phyloP scores from a whole-genome alignment of 768 basidiomycete species.

The Tulasnella sp. region DNA sequence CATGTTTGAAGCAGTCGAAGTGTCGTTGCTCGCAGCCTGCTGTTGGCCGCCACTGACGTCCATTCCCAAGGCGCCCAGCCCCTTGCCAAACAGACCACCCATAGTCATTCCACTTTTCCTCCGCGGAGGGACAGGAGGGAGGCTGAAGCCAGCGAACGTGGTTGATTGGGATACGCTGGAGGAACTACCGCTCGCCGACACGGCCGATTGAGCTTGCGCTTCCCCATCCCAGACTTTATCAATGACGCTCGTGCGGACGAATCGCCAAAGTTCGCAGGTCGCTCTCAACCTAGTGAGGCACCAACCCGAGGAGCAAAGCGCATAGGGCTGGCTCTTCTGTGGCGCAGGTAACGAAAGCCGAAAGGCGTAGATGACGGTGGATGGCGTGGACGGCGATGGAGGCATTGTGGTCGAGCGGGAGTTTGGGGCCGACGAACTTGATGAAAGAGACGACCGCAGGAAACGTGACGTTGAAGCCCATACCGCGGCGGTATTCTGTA shows the following conservation, averaged over 20 bases:
- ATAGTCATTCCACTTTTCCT: constrained; percentile 34
- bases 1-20: neutral
- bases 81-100: constrained; percentile 59
- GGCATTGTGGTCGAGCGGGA: constrained; percentile 29
- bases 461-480: constrained; percentile 25
- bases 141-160: constrained; percentile 2
- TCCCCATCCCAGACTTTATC: constrained; percentile 84
- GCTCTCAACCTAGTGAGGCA: constrained; percentile 75
- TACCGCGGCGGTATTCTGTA: constrained; percentile 22
- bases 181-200: neutral
- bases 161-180: neutral
- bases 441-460: constrained; percentile 10
- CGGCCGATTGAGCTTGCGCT: neutral
- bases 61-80: constrained; percentile 24
- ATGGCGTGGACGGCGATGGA: constrained; percentile 28
- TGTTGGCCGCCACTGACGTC: neutral
- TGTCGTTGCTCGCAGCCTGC: neutral
- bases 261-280: constrained; percentile 87
- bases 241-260: constrained; percentile 73
- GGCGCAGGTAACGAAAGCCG: constrained; percentile 33
- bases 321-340: constrained; percentile 45
- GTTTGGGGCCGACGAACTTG: constrained; percentile 27
- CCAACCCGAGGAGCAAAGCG: constrained; percentile 81
- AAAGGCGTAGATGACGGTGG: constrained; percentile 35
- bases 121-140: constrained; percentile 60